Percentiles rank a stretch among this genome's conserved stretches.
phyloP scores from a whole-genome alignment of 2,329 filamentous ascomycete species.

The Neurospora sp. region DNA sequence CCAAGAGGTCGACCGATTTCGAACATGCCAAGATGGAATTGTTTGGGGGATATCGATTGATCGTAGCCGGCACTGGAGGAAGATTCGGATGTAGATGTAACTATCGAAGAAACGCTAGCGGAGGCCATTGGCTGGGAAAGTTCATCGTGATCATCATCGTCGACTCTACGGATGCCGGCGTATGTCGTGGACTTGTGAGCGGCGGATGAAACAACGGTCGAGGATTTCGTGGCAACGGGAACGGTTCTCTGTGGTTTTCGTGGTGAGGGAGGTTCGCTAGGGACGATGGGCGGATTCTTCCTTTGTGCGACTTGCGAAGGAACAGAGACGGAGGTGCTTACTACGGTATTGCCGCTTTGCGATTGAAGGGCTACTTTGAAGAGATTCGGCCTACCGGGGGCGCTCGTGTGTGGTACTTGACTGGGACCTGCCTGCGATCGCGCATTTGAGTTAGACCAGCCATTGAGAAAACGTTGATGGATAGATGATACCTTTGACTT shows the following conservation, averaged over 20 bases:
- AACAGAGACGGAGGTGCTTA: slow-evolving; percentile 55
- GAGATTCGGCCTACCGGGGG: slow-evolving; percentile 61
- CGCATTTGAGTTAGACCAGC: background rate
- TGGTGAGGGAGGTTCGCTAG: slow-evolving; percentile 25
- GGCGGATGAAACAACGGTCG: background rate
- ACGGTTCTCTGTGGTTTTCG: slow-evolving; percentile 25
- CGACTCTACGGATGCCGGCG: background rate
- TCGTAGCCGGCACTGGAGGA: slow-evolving; percentile 7
- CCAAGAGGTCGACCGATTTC: slow-evolving; percentile 80
- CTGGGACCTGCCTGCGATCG: slow-evolving; percentile 21
- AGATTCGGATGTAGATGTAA: background rate
- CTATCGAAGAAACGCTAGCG: background rate
- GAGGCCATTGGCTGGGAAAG: background rate
- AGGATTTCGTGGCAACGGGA: background rate
- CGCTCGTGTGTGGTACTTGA: slow-evolving; percentile 37
- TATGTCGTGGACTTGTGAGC: background rate
- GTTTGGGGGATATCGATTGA: slow-evolving; percentile 33
- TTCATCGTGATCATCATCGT: background rate
- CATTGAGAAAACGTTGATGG: background rate
- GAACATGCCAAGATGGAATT: slow-evolving; percentile 88
- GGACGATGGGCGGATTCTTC: slow-evolving; percentile 26
- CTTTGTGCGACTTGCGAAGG: slow-evolving; percentile 55
- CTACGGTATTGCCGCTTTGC: slow-evolving; percentile 53
- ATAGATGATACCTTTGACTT: slow-evolving; percentile 53
- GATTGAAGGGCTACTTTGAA: slow-evolving; percentile 79